Evolutionary conservation across 305 asterid genomes (phyloP), one percentile per base, ranked within the genome.

Genomic region (Solanum aculeatissimum): DNA sequence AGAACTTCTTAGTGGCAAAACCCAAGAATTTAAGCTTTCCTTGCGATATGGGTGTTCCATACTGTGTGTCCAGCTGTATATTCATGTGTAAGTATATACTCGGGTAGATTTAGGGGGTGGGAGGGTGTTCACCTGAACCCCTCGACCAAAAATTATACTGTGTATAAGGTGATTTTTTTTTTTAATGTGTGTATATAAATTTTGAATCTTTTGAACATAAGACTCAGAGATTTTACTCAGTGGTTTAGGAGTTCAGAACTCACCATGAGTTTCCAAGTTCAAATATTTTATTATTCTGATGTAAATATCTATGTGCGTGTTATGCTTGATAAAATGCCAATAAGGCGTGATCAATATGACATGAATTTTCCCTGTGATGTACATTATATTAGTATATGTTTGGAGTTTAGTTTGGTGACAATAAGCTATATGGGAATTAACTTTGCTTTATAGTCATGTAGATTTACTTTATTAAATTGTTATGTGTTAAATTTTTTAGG

Each of bases 261-360:
- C 68, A 60, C 4, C 12, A 2, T 60, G 35, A 29, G 35, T 16
- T 60, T 27, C 72, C 40, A 62, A 62, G 69, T 25, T 62, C 21
- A 5, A 62, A 25, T 62, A 1, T 62, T 25, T 62, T 68, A 35
- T 5, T 18, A 68, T 16, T 15, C 18, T 66, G 47, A 18, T 43
- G 13, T 42, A 8, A 35, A 45, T 54, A 4, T 38, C 40, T 68
- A 74, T 83, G 87, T 86, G 40, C 66, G 47, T n/a, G 35, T 71
- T 16, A 1, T 89, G 87, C 83, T 84, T 84, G 91, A 80, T 83
- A 27, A 87, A 88, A 88, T 87, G 88, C 63, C 81, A 32, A 51
- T 55, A 54, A 83, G 63, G 78, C 3, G 40, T 40, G 29, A 40
- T 40, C 78, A 3, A 40, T n/a, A n/a, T 11, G 78, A 69, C 45